Conservation (phyloP, 1,139 yeast species). For the Hyphopichia wangnamkhiaoensis region DNA sequence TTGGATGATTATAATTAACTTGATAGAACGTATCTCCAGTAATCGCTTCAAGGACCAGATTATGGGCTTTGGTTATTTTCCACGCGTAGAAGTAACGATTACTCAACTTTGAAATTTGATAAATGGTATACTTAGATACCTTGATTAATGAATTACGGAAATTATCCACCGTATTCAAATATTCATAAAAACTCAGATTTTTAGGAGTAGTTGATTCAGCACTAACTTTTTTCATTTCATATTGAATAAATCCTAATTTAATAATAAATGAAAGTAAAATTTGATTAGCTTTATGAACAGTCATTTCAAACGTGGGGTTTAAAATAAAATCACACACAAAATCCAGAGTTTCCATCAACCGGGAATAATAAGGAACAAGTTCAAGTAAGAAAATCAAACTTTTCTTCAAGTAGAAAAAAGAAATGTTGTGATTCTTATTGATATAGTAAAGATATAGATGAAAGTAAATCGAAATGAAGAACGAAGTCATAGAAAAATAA, state of each 20-base stretch:
- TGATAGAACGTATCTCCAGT: constrained; percentile 24
- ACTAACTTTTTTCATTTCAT: constrained; percentile 3
- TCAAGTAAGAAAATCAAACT: constrained; percentile 24
- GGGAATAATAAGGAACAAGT: constrained; percentile 28
- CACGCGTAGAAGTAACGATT: constrained; percentile 47
- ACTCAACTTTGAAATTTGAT: constrained; percentile 29
- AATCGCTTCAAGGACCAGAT: constrained; percentile 22
- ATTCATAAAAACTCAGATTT: constrained; percentile 3
- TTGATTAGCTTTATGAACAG: constrained; percentile 34
- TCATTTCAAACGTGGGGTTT: constrained; percentile 31
- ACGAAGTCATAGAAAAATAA: constrained; percentile 3
- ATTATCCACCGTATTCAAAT: constrained; percentile 5
- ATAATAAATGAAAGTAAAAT: constrained; percentile 10
- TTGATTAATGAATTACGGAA: constrained; percentile 6
- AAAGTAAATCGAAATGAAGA: constrained; percentile 26
- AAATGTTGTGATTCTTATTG: constrained; percentile 19
- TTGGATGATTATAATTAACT: background rate
- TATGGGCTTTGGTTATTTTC: constrained; percentile 41
- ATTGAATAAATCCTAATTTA: constrained; percentile 1
- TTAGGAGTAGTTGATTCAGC: background rate
- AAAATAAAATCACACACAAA: constrained; percentile 39
- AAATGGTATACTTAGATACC: constrained; percentile 20
- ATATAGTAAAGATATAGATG: constrained; percentile 32
- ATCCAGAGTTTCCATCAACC: constrained; percentile 28
- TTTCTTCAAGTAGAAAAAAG: constrained; percentile 35